These are phyloP conservation scores for Zygoascus bituminiphila DNA, from an alignment of 805 yeast species.

Conservation along the genomic window DNA sequence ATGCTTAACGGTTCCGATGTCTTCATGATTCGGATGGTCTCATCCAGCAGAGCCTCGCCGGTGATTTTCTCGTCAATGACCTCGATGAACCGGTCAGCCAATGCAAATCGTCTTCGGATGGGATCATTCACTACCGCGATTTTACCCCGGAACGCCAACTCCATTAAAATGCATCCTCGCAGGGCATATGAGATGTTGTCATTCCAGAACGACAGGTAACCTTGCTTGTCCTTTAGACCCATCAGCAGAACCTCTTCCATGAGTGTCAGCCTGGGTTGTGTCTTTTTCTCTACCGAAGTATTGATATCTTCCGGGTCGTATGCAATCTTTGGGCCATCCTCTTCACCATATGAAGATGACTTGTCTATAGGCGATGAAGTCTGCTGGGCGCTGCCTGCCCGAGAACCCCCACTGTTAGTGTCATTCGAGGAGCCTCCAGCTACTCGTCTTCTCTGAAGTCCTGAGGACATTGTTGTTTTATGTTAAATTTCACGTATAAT, in stretches of 20 bases:
- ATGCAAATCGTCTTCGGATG: slow-evolving; percentile 78
- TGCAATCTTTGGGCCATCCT: slow-evolving; percentile 57
- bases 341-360: slow-evolving; percentile 12
- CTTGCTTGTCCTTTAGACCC: slow-evolving; percentile 93
- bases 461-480: slow-evolving; percentile 17
- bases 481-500: too few species aligned
- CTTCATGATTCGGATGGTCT: slow-evolving; percentile 84
- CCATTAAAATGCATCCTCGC: slow-evolving; percentile 88
- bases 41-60: slow-evolving; percentile 92
- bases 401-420: background rate
- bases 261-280: slow-evolving; percentile 68
- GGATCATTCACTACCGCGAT: slow-evolving; percentile 88
- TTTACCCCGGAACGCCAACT: slow-evolving; percentile 84
- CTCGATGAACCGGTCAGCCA: slow-evolving; percentile 80
- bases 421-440: slow-evolving; percentile 13
- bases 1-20: slow-evolving; percentile 74
- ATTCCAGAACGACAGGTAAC: slow-evolving; percentile 95
- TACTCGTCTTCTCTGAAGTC: slow-evolving; percentile 24
- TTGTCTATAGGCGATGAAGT: background rate
- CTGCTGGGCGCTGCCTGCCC: background rate
- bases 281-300: slow-evolving; percentile 36
- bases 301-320: slow-evolving; percentile 67
- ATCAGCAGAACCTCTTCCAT: slow-evolving; percentile 94
- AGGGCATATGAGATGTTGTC: slow-evolving; percentile 94
- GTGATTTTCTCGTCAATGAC: slow-evolving; percentile 80